A percentile compares a stretch with the other conserved stretches of the same genome.
phyloP scores from a whole-genome alignment of 192 early-diverging fungal genomes.

The Backusella morwellensis region DNA sequence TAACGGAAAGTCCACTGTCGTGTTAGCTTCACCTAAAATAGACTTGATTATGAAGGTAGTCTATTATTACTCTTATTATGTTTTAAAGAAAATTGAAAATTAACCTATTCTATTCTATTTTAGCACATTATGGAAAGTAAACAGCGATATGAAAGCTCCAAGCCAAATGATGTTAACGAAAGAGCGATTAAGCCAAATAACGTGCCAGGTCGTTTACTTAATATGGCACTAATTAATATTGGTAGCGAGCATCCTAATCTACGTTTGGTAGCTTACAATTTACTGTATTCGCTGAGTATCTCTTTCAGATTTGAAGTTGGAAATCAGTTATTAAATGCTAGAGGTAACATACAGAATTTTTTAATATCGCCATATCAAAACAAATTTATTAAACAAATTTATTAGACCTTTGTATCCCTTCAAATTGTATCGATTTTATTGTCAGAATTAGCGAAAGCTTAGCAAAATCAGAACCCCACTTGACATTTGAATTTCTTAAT shows the following conservation, averaged over 20 bases:
- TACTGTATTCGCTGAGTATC: slow-evolving; percentile 75
- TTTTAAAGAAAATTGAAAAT: not conserved
- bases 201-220: slow-evolving; percentile 88
- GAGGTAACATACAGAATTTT: slow-evolving; percentile 29
- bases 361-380: not conserved
- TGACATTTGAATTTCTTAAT: slow-evolving; percentile 86
- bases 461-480: slow-evolving; percentile 65
- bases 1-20: slow-evolving; percentile 55
- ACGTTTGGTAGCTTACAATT: slow-evolving; percentile 81
- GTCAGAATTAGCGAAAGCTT: slow-evolving; percentile 75
- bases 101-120: slow-evolving; percentile 24
- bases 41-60: slow-evolving; percentile 42
- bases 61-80: not conserved
- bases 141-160: slow-evolving; percentile 60
- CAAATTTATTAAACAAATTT: not conserved
- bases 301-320: slow-evolving; percentile 82
- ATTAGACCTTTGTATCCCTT: slow-evolving; percentile 79
- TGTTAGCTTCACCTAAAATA: slow-evolving; percentile 69
- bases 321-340: slow-evolving; percentile 72
- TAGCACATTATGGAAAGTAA: slow-evolving; percentile 69
- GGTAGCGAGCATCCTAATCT: slow-evolving; percentile 74
- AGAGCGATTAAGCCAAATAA: slow-evolving; percentile 77
- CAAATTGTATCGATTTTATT: slow-evolving; percentile 81
- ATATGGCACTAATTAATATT: slow-evolving; percentile 87
- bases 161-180: slow-evolving; percentile 55